These are phyloP conservation scores for Crithidia sp. DNA, from an alignment of 208 protist genomes.

Conservation along the genomic window DNA sequence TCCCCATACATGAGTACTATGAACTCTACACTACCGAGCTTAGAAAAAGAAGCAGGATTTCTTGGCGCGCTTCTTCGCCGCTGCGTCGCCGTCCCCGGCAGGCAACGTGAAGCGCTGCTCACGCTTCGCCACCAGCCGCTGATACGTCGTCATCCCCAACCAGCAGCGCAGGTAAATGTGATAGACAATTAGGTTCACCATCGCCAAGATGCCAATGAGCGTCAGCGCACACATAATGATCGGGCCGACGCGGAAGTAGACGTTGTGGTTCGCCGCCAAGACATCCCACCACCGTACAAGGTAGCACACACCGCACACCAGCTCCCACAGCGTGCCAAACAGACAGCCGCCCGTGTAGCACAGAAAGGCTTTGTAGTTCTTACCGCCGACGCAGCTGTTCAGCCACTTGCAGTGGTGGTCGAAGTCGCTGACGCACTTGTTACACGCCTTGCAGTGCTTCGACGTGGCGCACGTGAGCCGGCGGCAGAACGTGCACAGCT, in stretches of 20 bases:
- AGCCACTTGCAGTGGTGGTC: conserved; percentile 94
- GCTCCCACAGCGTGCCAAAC: conserved; percentile 23
- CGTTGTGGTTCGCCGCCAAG: conserved; percentile 40
- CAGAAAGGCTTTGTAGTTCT: conserved; percentile 86
- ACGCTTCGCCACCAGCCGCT: conserved; percentile 58
- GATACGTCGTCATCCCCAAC: conserved; percentile 61
- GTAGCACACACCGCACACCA: conserved; percentile 43
- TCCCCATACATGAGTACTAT: not conserved
- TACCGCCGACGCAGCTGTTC: conserved; percentile 84
- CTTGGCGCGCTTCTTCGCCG: not conserved
- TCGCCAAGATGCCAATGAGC: conserved; percentile 37
- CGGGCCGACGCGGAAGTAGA: conserved; percentile 65
- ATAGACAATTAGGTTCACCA: conserved; percentile 67
- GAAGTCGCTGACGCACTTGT: conserved; percentile 86
- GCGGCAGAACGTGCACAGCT: conserved; percentile 61
- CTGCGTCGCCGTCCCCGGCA: not conserved
- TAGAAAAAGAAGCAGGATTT: conserved; percentile 17
- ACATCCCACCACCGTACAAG: conserved; percentile 66
- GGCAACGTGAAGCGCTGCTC: conserved; percentile 17
- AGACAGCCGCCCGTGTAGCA: conserved; percentile 45
- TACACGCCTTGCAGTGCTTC: conserved; percentile 89
- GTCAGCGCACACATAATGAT: conserved; percentile 50
- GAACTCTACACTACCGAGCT: not conserved
- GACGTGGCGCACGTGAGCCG: conserved; percentile 40
- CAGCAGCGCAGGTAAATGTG: conserved; percentile 57